These are phyloP conservation scores for Lycium ferocissimum DNA, from an alignment of 257 asterid species.

Conservation along the genomic window DNA sequence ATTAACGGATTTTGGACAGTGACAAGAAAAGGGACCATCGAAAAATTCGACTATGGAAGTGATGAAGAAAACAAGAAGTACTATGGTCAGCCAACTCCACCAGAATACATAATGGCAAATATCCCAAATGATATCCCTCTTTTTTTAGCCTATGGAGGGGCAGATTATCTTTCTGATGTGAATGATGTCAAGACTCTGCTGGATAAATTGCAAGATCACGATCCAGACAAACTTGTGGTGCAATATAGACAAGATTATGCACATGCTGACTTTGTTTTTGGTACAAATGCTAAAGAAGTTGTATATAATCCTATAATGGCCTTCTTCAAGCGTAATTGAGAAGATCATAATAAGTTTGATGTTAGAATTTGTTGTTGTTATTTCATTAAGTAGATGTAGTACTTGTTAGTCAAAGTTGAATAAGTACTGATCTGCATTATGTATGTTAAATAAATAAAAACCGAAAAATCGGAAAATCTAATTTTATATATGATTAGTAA, in stretches of 20 bases:
- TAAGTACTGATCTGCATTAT: too few relatives aligned
- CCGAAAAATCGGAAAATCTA: too few relatives aligned
- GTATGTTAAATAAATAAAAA: too few relatives aligned
- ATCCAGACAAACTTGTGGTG: slow-evolving; percentile 47
- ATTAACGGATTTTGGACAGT: slow-evolving; percentile 36
- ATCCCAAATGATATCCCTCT: slow-evolving; percentile 62
- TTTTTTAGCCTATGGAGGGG: slow-evolving; percentile 65
- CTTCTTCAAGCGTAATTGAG: slow-evolving; percentile 48
- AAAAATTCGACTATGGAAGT: slow-evolving; percentile 65
- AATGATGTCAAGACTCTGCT: slow-evolving; percentile 53
- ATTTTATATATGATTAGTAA: too few relatives aligned
- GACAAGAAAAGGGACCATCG: slow-evolving; percentile 61
- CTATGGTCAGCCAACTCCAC: slow-evolving; percentile 63
- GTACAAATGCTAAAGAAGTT: slow-evolving; percentile 55
- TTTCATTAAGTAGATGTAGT: neutral
- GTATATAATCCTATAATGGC: slow-evolving; percentile 65
- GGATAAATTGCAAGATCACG: slow-evolving; percentile 44
- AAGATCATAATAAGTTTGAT: neutral
- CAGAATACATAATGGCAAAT: slow-evolving; percentile 52
- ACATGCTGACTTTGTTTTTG: slow-evolving; percentile 67
- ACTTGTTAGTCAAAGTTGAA: too few relatives aligned
- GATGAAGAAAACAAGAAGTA: slow-evolving; percentile 53
- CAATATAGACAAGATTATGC: slow-evolving; percentile 56
- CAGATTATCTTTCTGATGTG: slow-evolving; percentile 59
- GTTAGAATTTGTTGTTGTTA: neutral